Evolutionary conservation across 192 early-diverging fungal species (phyloP).

Genomic region (Spinellus fusiger): DNA sequence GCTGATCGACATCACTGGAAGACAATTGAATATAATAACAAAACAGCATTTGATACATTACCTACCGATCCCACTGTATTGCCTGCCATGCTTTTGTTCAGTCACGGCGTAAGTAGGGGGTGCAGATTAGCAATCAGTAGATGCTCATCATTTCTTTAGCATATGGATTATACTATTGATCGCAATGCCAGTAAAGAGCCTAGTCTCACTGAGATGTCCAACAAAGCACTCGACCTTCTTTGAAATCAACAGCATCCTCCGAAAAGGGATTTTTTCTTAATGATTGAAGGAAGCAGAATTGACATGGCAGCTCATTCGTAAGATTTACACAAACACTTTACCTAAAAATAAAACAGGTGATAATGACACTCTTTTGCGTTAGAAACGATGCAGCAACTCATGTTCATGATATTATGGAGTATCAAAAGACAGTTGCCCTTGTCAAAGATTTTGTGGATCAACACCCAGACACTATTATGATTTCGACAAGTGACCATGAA

Average conservation of each 20-base stretch:
- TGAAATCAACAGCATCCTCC: slow-evolving; percentile 36
- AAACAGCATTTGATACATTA: slow-evolving; percentile 55
- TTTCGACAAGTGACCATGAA: slow-evolving; percentile 93
- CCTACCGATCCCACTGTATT: slow-evolving; percentile 33
- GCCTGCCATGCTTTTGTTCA: slow-evolving; percentile 74
- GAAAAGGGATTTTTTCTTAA: slow-evolving; percentile 86
- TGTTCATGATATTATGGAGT: slow-evolving; percentile 86
- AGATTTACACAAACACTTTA: slow-evolving; percentile 6
- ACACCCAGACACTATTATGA: slow-evolving; percentile 83
- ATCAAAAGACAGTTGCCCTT: slow-evolving; percentile 67
- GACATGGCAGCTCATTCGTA: slow-evolving; percentile 91
- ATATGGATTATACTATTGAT: slow-evolving; percentile 95
- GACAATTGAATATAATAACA: slow-evolving; percentile 8
- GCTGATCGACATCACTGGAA: slow-evolving; percentile 58
- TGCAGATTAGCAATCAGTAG: background rate
- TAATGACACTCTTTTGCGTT: slow-evolving; percentile 1
- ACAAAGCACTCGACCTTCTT: slow-evolving; percentile 75
- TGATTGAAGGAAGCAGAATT: slow-evolving; percentile 95
- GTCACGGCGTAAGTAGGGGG: slow-evolving; percentile 42
- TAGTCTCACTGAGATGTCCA: slow-evolving; percentile 76
- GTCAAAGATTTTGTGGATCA: slow-evolving; percentile 74
- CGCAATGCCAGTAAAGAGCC: slow-evolving; percentile 62
- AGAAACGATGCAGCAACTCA: slow-evolving; percentile 93
- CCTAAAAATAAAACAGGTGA: background rate
- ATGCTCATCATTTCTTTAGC: slow-evolving; percentile 28